Evolutionary conservation across 2,329 filamentous ascomycete genomes (phyloP), one percentile per base, ranked within the genome.

Genomic region (Sporothrix dimorphospora): DNA sequence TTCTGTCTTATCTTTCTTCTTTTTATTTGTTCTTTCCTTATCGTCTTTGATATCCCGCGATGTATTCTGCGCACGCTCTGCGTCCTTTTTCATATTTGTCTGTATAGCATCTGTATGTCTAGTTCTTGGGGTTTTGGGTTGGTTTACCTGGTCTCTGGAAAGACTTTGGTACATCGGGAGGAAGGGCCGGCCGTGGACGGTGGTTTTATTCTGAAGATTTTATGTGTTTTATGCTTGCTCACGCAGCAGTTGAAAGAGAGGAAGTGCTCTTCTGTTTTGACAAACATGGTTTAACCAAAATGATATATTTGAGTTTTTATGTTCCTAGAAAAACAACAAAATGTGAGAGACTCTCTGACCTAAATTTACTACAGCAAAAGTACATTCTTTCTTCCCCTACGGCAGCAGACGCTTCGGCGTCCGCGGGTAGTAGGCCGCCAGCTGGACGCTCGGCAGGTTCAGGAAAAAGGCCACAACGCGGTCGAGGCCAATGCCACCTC

Each of bases 401-500:
- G 87, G 87, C 75, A 84, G 76, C 75, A 89, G 80, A 72, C 87
- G 84, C 85, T 89, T 89, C 7, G 88, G 87, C 19, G 87, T 90
- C 70, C 87, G 82, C 9, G 88, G 88, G 78, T 89, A 90, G 77
- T 85, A 88, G 72, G 82, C 82, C 21, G 87, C 83, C 65, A 89
- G 80, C 76, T 89, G 88, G 55, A 89, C 87, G 77, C 84, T 88
- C 1, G 87, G 87, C 75, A 90, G 78, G 75, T 84, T 84, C 74
- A 90, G 79, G 78, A 85, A 89, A 84, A 86, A 90, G 12, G 88
- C 87, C 59, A 97, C 90, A 71, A 97, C 91, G 79, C 94, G 91
- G 83, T 97, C 94, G 59, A 97, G 85, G 69, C 94, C 94, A 76
- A 97, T 94, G 81, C 94, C 94, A 78, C 93, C 94, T 75, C 94